phyloP scores from a whole-genome alignment of 305 asterid species.

The Fraxinus sp. region DNA sequence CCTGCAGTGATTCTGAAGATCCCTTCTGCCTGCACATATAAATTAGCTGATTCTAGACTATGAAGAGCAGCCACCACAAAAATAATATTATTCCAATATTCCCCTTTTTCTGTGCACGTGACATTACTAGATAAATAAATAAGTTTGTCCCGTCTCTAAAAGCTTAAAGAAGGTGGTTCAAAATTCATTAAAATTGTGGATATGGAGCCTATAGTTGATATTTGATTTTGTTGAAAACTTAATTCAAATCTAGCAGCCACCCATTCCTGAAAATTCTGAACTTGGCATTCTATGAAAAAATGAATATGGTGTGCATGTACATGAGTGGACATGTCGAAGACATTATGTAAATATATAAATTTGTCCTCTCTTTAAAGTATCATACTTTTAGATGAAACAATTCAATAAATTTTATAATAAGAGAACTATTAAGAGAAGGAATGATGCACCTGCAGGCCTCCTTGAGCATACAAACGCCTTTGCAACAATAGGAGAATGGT shows the following conservation, averaged over 20 bases:
- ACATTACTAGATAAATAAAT: not conserved
- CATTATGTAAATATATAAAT: not conserved
- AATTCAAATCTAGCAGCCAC: not conserved
- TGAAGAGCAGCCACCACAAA: not conserved
- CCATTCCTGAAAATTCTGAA: not conserved
- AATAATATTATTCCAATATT: not conserved
- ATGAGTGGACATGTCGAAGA: not conserved
- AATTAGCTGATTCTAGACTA: not conserved
- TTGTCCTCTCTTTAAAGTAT: not conserved
- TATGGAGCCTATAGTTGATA: too few species aligned
- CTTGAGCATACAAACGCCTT: conserved; percentile 72
- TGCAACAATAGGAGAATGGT: conserved; percentile 88
- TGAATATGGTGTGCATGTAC: not conserved
- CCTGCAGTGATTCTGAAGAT: conserved; percentile 93
- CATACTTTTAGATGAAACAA: not conserved
- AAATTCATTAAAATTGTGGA: not conserved
- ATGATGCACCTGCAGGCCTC: conserved; percentile 73
- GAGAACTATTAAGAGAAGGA: not conserved
- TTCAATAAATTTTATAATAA: not conserved
- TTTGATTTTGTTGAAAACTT: too few species aligned
- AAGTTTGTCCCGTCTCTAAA: not conserved
- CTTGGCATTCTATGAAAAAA: not conserved
- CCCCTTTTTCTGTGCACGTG: not conserved
- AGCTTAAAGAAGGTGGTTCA: not conserved
- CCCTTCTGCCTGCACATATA: conserved; percentile 79